These are phyloP conservation scores for Mucor mucedo DNA, from an alignment of 371 early-diverging fungal genomes.

Conservation along the genomic window DNA sequence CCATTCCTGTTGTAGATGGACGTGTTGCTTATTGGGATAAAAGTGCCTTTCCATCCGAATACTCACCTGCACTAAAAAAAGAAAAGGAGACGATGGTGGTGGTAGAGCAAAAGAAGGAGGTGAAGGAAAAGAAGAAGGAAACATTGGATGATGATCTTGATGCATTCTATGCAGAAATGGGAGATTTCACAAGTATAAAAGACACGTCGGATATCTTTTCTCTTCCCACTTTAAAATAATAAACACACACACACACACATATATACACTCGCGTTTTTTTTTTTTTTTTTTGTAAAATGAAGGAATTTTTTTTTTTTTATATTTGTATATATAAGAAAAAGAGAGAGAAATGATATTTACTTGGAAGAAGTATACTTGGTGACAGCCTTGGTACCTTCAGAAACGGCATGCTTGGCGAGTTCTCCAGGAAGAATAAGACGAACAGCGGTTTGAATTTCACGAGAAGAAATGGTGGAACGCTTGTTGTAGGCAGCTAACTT, in stretches of 20 bases:
- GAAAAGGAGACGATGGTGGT: slow-evolving; percentile 34
- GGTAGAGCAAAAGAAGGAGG: slow-evolving; percentile 26
- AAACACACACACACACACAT: not conserved
- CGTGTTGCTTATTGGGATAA: slow-evolving; percentile 62
- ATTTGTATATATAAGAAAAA: slow-evolving; percentile 1
- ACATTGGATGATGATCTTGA: slow-evolving; percentile 47
- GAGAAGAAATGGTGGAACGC: slow-evolving; percentile 92
- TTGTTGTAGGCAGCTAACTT: slow-evolving; percentile 95
- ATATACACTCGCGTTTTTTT: not conserved
- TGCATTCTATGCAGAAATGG: slow-evolving; percentile 56
- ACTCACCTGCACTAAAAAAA: slow-evolving; percentile 29
- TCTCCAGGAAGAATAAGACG: slow-evolving; percentile 95
- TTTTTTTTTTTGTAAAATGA: slow-evolving; percentile 24
- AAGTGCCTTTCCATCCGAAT: slow-evolving; percentile 51
- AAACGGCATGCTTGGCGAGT: slow-evolving; percentile 96
- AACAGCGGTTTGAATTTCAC: slow-evolving; percentile 95
- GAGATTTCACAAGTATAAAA: slow-evolving; percentile 33
- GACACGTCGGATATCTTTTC: slow-evolving; percentile 44
- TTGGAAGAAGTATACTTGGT: slow-evolving; percentile 93
- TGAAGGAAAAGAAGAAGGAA: slow-evolving; percentile 34
- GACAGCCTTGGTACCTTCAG: slow-evolving; percentile 97
- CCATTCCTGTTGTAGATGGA: slow-evolving; percentile 40
- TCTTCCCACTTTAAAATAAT: slow-evolving; percentile 33
- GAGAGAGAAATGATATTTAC: slow-evolving; percentile 42
- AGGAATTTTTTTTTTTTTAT: not conserved